These are phyloP conservation scores for Meyerozyma guilliermondii DNA, from an alignment of 1,139 yeast genomes.

Conservation along the genomic window DNA sequence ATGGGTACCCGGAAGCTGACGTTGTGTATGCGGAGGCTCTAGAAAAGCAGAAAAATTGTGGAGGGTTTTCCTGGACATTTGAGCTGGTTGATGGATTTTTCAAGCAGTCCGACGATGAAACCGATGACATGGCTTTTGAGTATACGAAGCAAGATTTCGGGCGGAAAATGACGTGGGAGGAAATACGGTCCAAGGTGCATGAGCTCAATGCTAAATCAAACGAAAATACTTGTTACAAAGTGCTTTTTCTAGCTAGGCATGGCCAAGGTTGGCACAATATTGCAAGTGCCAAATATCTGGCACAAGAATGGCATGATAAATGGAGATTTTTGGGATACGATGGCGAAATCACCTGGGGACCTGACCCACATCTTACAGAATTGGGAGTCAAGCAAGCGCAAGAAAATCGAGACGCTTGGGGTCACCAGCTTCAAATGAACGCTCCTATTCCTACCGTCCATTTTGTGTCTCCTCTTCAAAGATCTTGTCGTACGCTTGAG, in stretches of 20 bases:
- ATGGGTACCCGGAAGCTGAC: slow-evolving; percentile 1
- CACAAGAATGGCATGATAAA: slow-evolving; percentile 53
- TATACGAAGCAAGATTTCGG: slow-evolving; percentile 48
- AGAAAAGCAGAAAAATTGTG: neutral
- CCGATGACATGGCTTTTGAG: slow-evolving; percentile 47
- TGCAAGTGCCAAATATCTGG: slow-evolving; percentile 56
- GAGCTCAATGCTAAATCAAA: slow-evolving; percentile 31
- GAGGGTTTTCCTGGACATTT: slow-evolving; percentile 33
- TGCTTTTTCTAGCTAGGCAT: slow-evolving; percentile 64
- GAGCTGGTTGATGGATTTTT: slow-evolving; percentile 45
- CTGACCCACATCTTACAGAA: slow-evolving; percentile 61
- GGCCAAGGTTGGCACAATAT: slow-evolving; percentile 76
- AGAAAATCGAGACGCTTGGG: slow-evolving; percentile 43
- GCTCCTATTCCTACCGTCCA: slow-evolving; percentile 52
- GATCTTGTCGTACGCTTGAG: slow-evolving; percentile 55
- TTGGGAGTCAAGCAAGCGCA: slow-evolving; percentile 45
- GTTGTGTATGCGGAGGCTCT: neutral
- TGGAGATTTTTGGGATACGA: slow-evolving; percentile 56
- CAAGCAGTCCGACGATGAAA: slow-evolving; percentile 39
- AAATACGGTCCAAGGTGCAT: slow-evolving; percentile 26
- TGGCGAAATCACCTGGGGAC: slow-evolving; percentile 59
- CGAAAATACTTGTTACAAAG: slow-evolving; percentile 41
- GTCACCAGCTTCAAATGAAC: slow-evolving; percentile 36
- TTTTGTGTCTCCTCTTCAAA: slow-evolving; percentile 60
- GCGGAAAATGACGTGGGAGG: slow-evolving; percentile 40